These are phyloP conservation scores for Suhomyces faveliae DNA, from an alignment of 805 yeast species.

Conservation along the genomic window DNA sequence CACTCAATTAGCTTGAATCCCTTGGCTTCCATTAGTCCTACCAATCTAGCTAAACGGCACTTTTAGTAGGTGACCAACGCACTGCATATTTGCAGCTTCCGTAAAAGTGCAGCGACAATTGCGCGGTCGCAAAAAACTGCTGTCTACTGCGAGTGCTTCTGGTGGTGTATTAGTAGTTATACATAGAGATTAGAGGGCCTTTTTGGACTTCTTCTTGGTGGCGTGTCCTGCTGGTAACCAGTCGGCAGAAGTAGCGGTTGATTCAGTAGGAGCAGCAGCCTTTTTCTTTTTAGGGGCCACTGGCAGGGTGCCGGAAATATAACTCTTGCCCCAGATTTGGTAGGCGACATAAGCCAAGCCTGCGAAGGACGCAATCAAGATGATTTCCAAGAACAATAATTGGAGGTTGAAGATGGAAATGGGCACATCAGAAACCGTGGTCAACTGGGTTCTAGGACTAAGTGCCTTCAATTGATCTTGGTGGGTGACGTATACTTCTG, in stretches of 20 bases:
- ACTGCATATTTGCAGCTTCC: no score
- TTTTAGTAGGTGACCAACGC: no score
- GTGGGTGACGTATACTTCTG: conserved; percentile 54
- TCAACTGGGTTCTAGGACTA: conserved; percentile 56
- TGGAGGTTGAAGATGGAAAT: conserved; percentile 73
- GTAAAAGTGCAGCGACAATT: no score
- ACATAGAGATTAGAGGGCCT: conserved; percentile 4
- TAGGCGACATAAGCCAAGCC: conserved; percentile 40
- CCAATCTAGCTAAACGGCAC: no score
- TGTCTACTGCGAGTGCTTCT: no score
- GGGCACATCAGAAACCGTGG: conserved; percentile 60
- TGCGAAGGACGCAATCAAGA: conserved; percentile 35
- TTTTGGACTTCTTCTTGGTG: conserved; percentile 11
- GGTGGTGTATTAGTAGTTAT: background rate
- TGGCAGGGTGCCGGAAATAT: conserved; percentile 41
- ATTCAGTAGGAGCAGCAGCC: conserved; percentile 17
- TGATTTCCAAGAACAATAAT: conserved; percentile 58
- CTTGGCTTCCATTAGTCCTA: no score
- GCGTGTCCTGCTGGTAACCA: conserved; percentile 14
- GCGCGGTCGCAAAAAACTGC: no score
- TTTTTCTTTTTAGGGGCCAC: conserved; percentile 25
- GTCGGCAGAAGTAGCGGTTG: conserved; percentile 2
- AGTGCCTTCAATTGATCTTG: conserved; percentile 52
- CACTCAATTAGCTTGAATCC: no score
- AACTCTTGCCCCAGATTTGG: conserved; percentile 44